Evolutionary conservation across 108 stramenopile species (phyloP), one percentile per base, ranked within the genome.

Genomic region (Skeletonema tropicum): DNA sequence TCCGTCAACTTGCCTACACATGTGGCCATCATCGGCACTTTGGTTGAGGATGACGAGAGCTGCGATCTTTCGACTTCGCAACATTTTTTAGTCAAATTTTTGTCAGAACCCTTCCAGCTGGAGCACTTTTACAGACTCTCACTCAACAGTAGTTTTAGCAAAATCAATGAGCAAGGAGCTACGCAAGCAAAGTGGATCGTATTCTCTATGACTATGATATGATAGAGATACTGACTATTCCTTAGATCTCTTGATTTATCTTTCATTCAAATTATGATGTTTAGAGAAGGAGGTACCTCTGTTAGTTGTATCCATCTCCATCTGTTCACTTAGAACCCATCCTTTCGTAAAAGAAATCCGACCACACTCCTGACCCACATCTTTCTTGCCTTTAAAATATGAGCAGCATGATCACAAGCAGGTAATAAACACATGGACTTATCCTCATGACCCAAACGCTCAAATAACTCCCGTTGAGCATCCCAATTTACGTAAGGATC

Each of bases 401-500:
- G 78, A 31, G 67, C 71, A 14, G 78, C 78, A 63, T 79, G 78
- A 68, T 79, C 78, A 57, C 71, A 79, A 23, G 61, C 67, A 5
- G 78, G 78, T 15, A 79, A 38, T n/a, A 73, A 19, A 52, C 61
- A 68, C 71, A 70, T 67, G 10, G 65, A 71, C 67, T 45, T 72
- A 68, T 79, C 78, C 29, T 79, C 78, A 21, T 60, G 68, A 30
- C 90, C 89, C 71, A 93, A 78, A 33, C 88, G 80, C 8, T 77
- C 49, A 68, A 90, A 91, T 32, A 93, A 70, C 48, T 88, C 86
- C 60, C 79, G 46, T 64, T 93, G 92, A 5, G 88, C 88, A 13
- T 80, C 84, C 75, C 89, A 74, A 2, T 83, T 75, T 2, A 86
- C 87, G 57, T 93, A 93, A 4, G 92, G 92, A 84, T 93, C 90